These are phyloP conservation scores for Alternaria novae-zelandiae DNA, from an alignment of 2,329 filamentous ascomycete genomes.

Conservation along the genomic window DNA sequence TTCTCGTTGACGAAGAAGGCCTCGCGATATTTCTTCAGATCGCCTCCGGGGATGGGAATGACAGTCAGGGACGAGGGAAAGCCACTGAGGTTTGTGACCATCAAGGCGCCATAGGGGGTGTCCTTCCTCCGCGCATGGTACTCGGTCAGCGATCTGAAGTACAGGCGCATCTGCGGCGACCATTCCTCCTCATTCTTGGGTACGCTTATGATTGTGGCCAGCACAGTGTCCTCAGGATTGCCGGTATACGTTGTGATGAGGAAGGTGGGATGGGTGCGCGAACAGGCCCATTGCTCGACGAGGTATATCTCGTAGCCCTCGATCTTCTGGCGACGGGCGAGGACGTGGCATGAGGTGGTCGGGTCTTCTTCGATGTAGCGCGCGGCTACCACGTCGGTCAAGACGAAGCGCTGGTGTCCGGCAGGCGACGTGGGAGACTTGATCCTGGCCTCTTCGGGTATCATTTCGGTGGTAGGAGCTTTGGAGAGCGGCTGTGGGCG, in stretches of 20 bases:
- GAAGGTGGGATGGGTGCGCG: conserved; percentile 85
- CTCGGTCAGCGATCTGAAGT: conserved; percentile 84
- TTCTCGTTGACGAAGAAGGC: conserved; percentile 94
- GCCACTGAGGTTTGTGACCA: conserved; percentile 91
- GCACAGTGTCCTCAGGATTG: conserved; percentile 77
- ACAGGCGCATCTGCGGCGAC: conserved; percentile 79
- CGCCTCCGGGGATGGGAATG: conserved; percentile 87
- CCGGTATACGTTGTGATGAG: conserved; percentile 94
- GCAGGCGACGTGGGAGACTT: conserved; percentile 35
- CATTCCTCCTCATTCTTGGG: conserved; percentile 80
- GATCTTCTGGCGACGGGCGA: conserved; percentile 73
- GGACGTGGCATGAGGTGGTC: conserved; percentile 66
- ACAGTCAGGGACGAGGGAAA: conserved; percentile 93
- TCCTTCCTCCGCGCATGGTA: conserved; percentile 85
- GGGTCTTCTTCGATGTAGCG: conserved; percentile 82
- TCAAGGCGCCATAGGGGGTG: conserved; percentile 80
- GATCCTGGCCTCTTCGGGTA: conserved; percentile 15
- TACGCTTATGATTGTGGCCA: conserved; percentile 80
- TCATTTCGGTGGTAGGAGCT: conserved; percentile 17
- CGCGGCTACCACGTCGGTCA: conserved; percentile 71
- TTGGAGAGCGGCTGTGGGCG: conserved; percentile 17
- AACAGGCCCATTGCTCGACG: conserved; percentile 98
- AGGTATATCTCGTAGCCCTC: conserved; percentile 90
- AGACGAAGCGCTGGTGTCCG: conserved; percentile 64
- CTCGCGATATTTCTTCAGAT: conserved; percentile 78